Evolutionary conservation across 768 basidiomycete species (phyloP).

Genomic region (Lactarius hatsudake): DNA sequence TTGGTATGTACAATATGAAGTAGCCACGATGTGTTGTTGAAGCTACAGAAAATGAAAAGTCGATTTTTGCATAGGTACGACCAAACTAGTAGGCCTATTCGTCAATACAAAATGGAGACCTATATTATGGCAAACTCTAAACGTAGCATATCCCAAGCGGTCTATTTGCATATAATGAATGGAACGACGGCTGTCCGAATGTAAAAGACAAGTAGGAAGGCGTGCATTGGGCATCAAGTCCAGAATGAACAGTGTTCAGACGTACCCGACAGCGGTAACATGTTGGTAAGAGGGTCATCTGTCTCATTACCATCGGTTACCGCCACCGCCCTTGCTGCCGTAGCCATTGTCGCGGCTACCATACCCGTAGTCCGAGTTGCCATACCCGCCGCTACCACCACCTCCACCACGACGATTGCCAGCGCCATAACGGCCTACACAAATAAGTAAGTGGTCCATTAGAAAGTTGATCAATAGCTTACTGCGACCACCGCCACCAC

Average conservation of each 20-base stretch:
- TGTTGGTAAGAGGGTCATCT: neutral
- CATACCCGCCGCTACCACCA: conserved; percentile 42
- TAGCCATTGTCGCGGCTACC: conserved; percentile 44
- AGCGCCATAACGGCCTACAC: conserved; percentile 57
- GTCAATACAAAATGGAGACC: neutral
- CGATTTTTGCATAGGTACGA: no score
- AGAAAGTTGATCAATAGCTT: conserved; percentile 29
- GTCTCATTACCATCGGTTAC: conserved; percentile 36
- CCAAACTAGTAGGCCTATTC: no score
- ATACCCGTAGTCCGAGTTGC: conserved; percentile 44
- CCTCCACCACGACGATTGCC: conserved; percentile 47
- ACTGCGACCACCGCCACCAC: conserved; percentile 77
- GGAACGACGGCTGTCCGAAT: conserved; percentile 8
- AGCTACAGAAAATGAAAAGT: no score
- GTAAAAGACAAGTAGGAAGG: conserved; percentile 1
- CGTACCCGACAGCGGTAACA: conserved; percentile 2
- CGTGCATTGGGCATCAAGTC: neutral
- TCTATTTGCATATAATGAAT: conserved; percentile 19
- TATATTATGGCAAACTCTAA: conserved; percentile 21
- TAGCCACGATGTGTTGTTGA: no score
- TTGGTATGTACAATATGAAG: no score
- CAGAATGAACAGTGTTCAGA: neutral
- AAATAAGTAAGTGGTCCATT: conserved; percentile 12
- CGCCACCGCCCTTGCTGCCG: conserved; percentile 30
- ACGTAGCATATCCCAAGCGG: conserved; percentile 16